Evolutionary conservation across 495 filamentous ascomycete species (phyloP).

Genomic region (Penicillium argentinense): DNA sequence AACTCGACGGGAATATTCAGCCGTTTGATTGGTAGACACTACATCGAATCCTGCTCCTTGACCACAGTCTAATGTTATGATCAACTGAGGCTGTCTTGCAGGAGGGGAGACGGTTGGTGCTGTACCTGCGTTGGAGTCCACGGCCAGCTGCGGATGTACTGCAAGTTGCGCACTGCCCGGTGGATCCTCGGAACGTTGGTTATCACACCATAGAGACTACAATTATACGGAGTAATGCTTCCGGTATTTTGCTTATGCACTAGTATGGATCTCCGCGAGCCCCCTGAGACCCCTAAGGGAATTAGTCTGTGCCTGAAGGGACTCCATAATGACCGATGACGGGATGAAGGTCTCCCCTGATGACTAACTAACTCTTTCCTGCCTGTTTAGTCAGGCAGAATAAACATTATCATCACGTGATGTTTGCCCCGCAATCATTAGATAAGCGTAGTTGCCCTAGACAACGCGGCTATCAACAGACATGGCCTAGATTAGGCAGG

Average conservation of each 20-base stretch:
- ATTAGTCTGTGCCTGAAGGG: too few relatives aligned
- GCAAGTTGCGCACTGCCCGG: not conserved
- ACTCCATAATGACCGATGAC: too few relatives aligned
- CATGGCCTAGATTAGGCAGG: not conserved
- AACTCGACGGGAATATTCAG: not conserved
- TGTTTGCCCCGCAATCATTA: conserved; percentile 5
- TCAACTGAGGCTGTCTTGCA: not conserved
- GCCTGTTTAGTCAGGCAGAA: too few relatives aligned
- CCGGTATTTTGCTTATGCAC: too few relatives aligned
- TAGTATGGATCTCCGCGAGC: too few relatives aligned
- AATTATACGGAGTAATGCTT: too few relatives aligned
- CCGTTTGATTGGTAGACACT: not conserved
- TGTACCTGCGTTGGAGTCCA: conserved; percentile 2
- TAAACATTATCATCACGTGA: conserved; percentile 15
- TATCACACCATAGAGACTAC: too few relatives aligned
- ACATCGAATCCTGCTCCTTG: not conserved
- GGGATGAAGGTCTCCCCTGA: too few relatives aligned
- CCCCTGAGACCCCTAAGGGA: too few relatives aligned
- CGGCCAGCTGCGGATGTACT: not conserved
- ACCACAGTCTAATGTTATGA: not conserved
- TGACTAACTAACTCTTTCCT: too few relatives aligned
- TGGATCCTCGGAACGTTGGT: too few relatives aligned
- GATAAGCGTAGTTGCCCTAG: conserved; percentile 23
- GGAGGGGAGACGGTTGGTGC: not conserved
- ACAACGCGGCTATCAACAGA: conserved; percentile 22